These are phyloP conservation scores for Poa pratensis DNA, from an alignment of 176 grass and related monocot species.

Conservation along the genomic window DNA sequence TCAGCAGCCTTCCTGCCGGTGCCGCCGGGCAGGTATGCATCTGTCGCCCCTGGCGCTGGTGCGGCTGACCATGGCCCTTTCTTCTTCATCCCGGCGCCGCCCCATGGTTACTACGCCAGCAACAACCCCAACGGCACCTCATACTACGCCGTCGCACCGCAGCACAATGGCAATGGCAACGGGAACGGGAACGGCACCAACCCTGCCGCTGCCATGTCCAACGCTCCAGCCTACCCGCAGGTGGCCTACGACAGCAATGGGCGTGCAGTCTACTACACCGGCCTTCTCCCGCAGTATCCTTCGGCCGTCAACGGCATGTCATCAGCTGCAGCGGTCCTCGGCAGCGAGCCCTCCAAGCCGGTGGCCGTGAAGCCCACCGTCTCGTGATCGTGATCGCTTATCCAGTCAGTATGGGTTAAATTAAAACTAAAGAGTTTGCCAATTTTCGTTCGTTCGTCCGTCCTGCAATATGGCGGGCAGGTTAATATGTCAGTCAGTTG, in stretches of 20 bases:
- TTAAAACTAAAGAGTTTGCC: slow-evolving; percentile 35
- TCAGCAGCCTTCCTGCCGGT: slow-evolving; percentile 58
- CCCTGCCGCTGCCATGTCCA: slow-evolving; percentile 19
- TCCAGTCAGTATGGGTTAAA: slow-evolving; percentile 36
- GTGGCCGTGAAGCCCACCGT: slow-evolving; percentile 72
- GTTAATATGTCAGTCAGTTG: slow-evolving; percentile 48
- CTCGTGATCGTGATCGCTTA: slow-evolving; percentile 45
- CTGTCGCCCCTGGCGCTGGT: slow-evolving; percentile 57
- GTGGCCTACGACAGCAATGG: slow-evolving; percentile 80
- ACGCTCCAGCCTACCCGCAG: slow-evolving; percentile 42
- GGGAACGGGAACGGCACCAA: slow-evolving; percentile 31
- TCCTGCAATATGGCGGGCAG: slow-evolving; percentile 41
- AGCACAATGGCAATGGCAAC: slow-evolving; percentile 42
- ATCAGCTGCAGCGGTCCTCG: slow-evolving; percentile 16
- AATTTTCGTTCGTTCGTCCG: slow-evolving; percentile 53
- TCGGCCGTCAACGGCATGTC: slow-evolving; percentile 57
- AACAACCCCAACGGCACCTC: slow-evolving; percentile 42
- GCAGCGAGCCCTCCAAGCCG: slow-evolving; percentile 55
- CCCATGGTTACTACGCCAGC: slow-evolving; percentile 68
- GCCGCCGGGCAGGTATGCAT: slow-evolving; percentile 54
- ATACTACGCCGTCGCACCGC: slow-evolving; percentile 55
- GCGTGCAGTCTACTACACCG: slow-evolving; percentile 84
- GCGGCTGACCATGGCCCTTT: slow-evolving; percentile 49
- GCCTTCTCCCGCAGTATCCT: slow-evolving; percentile 62
- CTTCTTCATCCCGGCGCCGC: slow-evolving; percentile 61